Evolutionary conservation across 2,329 filamentous ascomycete species (phyloP).

Genomic region (Colletotrichum ledebouriae): DNA sequence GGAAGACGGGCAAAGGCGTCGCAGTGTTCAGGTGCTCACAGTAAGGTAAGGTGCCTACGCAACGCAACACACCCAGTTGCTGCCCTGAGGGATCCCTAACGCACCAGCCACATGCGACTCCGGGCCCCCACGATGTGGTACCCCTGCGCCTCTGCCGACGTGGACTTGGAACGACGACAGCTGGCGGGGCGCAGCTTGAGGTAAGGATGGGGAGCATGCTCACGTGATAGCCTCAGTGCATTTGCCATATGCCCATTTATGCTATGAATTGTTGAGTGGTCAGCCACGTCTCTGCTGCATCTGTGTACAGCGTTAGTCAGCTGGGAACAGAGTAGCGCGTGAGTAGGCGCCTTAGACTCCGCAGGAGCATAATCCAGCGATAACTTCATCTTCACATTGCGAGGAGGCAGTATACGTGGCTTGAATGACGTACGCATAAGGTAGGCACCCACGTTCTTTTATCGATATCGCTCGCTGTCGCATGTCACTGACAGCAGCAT

Average conservation of each 20-base stretch:
- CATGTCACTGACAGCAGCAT: not conserved
- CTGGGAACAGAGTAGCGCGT: no score
- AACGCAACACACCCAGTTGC: slow-evolving; percentile 17
- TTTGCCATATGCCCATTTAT: not conserved
- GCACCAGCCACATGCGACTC: slow-evolving; percentile 40
- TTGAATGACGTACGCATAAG: no score
- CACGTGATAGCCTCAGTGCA: slow-evolving; percentile 26
- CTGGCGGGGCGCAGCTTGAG: slow-evolving; percentile 19
- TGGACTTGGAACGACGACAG: slow-evolving; percentile 12
- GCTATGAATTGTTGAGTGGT: no score
- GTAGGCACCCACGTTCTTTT: no score
- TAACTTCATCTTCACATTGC: not conserved
- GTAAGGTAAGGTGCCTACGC: slow-evolving; percentile 14
- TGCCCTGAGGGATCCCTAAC: not conserved
- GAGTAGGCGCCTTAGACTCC: not conserved
- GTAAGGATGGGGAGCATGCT: slow-evolving; percentile 13
- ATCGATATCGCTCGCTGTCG: not conserved
- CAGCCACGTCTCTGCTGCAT: no score
- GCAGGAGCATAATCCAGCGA: not conserved
- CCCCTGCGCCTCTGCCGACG: slow-evolving; percentile 34
- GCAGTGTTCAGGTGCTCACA: slow-evolving; percentile 30
- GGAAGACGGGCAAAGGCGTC: slow-evolving; percentile 37
- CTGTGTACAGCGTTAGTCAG: no score
- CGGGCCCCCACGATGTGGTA: slow-evolving; percentile 29
- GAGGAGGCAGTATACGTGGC: no score